Evolutionary conservation across 345 rosid species (phyloP), one percentile per base, ranked within the genome.

Genomic region (Gynandropsis gynandra): DNA sequence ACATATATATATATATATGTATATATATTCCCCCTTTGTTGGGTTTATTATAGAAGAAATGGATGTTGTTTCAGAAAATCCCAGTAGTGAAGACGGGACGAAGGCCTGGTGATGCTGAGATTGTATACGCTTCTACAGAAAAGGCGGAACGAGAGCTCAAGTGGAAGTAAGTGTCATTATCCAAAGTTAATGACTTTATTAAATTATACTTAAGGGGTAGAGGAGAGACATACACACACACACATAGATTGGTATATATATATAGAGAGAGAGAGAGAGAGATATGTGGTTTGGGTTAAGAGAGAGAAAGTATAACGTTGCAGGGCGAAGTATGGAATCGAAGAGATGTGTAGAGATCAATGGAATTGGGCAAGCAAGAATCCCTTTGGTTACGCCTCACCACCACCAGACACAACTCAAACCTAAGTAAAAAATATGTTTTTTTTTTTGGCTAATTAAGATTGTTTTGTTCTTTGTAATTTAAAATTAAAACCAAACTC

Each of bases 331-430:
- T 80, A 42, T 24, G 93, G 93, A 16, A 71, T 92, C 9, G 88
- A 85, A 38, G 97, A 92, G 60, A 87, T 92, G 98, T 92, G 98
- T 62, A 74, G 86, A 52, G 98, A 87, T 55, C 93, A 80, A 47
- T 87, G 97, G 97, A 82, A 84, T 61, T 87, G 98, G 95, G 97
- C 98, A 16, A 78, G 87, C 77, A 83, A 84, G 63, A 92, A 92
- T 66, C 97, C 97, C 1, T 80, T 80, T 20, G 98, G 98, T 38
- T 85, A 87, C 14, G 95, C 50, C 54, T 60, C 95, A 50, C 35
- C 76, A n/a, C 6, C 50, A 50, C 40, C 68, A 29, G 65, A 70
- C 33, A 24, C 43, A 32, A 56, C 68, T 24, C 29, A 2, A 8
- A 47, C 61, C 21, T 66, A 24, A 24, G 2, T 2, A 24, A 24